These are phyloP conservation scores for Ogataea kodamae DNA, from an alignment of 805 yeast genomes.

Conservation along the genomic window DNA sequence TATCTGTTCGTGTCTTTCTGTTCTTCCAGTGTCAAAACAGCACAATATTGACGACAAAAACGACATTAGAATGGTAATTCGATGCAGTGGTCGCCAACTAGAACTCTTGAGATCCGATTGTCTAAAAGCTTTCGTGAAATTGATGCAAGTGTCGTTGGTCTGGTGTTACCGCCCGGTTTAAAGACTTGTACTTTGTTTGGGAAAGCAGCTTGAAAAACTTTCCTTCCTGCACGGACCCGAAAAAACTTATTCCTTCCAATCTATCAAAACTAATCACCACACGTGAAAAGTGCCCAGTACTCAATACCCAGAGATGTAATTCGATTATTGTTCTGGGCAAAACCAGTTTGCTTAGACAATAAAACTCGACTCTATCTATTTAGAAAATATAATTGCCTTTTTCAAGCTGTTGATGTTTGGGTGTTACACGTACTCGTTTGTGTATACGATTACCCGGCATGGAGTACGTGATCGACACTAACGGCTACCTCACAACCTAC, in stretches of 20 bases:
- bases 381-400: slow-evolving; percentile 9
- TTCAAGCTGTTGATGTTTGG: slow-evolving; percentile 6
- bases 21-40: slow-evolving; percentile 33
- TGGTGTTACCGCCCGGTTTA: slow-evolving; percentile 1
- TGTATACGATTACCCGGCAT: slow-evolving; percentile 12
- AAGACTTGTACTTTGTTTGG: slow-evolving; percentile 1
- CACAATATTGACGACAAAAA: slow-evolving; percentile 34
- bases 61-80: slow-evolving; percentile 26
- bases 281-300: not conserved
- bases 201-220: not conserved
- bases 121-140: too few species aligned
- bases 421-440: slow-evolving; percentile 2
- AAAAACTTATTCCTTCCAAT: not conserved
- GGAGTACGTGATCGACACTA: too few species aligned
- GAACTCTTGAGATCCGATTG: slow-evolving; percentile 5
- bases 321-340: slow-evolving; percentile 6
- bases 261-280: not conserved
- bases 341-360: slow-evolving; percentile 12
- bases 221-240: not conserved
- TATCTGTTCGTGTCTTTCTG: slow-evolving; percentile 28
- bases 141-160: not conserved
- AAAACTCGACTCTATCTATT: slow-evolving; percentile 6
- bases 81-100: not conserved
- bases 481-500: too few species aligned
- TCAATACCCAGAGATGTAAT: slow-evolving; percentile 1